Base-by-base conservation (phyloP, 2,329 filamentous ascomycete species). In the Immersiporthe knoxdaviesiana region DNA sequence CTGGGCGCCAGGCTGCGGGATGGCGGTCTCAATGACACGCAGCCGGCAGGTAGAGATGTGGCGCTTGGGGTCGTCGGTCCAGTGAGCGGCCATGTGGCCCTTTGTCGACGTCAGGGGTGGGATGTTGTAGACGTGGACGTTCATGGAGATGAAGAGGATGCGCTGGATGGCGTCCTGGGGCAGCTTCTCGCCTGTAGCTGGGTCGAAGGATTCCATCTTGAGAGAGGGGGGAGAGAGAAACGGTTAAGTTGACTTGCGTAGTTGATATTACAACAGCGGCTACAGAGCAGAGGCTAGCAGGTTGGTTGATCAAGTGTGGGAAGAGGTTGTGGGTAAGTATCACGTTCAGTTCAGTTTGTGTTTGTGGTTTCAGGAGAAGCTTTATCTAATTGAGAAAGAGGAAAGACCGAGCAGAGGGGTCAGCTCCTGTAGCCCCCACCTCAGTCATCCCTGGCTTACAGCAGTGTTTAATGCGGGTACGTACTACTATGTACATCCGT, bases 11-110 rank as follows among this genome's bases (percentile, higher is more conserved):
- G 79, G 81, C 75, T 76, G 74, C 37, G 84, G 79, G 68, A 88
- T 83, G 6, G 91, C 89, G 1, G 91, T 94, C 79, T 95, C 92
- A 76, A 96, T 82, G 72, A 95, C 83, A 75, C 93, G 92, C 66
- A 96, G 81, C 62, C 93, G 91, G 58, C 91, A 92, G 63, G 92
- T 95, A 83, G 97, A 97, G 81, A 97, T 97, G 77, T 93, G 90
- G 50, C 90, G 88, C 74, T 88, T 85, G 70, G 88, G 87, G 70
- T 90, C 86, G 61, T 84, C 83, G 37, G 93, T 97, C 93, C 93
- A 97, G 72, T 86, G 82, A 16, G 90, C 85, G 70, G 94, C 93
- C 47, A 86, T 87, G 84, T 97, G 92, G 78, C 93, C 93, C 78
- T 91, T 91, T 75, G 89, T 93, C 24, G 90, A 91, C 59, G 90